phyloP scores from a whole-genome alignment of 148 eudicot genomes.

The Nyssa sinensis region DNA sequence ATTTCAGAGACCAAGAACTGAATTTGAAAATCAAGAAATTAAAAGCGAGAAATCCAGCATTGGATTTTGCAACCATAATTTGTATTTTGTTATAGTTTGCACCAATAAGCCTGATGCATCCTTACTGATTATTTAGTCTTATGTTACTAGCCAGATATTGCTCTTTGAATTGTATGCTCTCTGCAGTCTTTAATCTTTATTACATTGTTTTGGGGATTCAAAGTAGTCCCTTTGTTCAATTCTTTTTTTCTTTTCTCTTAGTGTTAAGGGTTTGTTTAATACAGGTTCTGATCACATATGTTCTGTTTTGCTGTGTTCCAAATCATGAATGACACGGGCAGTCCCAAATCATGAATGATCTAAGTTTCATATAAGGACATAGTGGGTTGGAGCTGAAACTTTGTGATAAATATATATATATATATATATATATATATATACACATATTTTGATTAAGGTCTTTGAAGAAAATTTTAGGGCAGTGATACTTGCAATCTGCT shows the following conservation, averaged over 20 bases:
- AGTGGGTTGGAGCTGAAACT: neutral
- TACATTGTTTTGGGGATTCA: neutral
- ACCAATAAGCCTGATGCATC: no score
- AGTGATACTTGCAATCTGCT: neutral
- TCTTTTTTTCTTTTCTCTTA: neutral
- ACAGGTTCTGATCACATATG: neutral
- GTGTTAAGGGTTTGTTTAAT: neutral
- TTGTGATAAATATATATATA: no score
- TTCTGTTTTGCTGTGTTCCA: no score
- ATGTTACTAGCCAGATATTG: no score
- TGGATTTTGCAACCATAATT: no score
- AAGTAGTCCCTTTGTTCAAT: neutral
- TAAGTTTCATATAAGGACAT: neutral
- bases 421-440: no score
- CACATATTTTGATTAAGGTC: neutral
- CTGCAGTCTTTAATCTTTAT: neutral
- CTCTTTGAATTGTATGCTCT: neutral
- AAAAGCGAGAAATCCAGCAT: no score
- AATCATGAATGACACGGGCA: neutral
- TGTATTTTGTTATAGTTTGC: no score
- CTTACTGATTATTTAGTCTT: no score
- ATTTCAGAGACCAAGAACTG: no score
- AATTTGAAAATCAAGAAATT: no score
- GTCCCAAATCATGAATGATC: no score
- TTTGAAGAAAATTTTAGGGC: neutral